These are phyloP conservation scores for Globisporangium irregulare DNA, from an alignment of 352 stramenopile genomes.

Conservation along the genomic window DNA sequence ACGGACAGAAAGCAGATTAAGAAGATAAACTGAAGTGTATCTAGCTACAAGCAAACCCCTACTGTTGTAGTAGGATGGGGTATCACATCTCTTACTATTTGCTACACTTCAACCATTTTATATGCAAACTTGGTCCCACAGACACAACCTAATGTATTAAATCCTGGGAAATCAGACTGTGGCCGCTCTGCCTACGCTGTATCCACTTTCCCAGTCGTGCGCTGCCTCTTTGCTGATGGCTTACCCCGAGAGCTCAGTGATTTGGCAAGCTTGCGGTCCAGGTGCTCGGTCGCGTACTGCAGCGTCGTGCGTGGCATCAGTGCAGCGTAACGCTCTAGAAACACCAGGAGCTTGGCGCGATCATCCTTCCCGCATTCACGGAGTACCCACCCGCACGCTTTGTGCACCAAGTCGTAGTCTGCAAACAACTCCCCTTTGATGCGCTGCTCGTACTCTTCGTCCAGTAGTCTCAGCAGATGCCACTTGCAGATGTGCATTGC, in stretches of 20 bases:
- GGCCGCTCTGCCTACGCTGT: background rate
- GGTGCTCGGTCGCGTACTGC: constrained; percentile 25
- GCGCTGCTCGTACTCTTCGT: constrained; percentile 14
- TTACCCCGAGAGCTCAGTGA: too few relatives aligned
- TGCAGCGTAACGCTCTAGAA: constrained; percentile 15
- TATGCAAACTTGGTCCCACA: background rate
- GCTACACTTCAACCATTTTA: background rate
- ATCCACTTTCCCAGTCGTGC: background rate
- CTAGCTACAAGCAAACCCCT: background rate
- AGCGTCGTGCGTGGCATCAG: constrained; percentile 18
- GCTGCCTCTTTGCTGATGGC: background rate
- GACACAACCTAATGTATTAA: background rate
- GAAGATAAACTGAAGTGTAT: background rate
- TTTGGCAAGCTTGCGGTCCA: too few relatives aligned
- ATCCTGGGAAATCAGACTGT: background rate
- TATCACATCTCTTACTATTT: background rate
- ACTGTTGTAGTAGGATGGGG: background rate
- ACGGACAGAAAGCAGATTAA: background rate
- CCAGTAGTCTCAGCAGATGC: constrained; percentile 11
- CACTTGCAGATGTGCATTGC: constrained; percentile 7
- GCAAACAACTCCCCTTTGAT: constrained; percentile 16
- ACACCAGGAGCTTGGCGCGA: background rate
- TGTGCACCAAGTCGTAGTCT: constrained; percentile 24
- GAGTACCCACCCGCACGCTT: constrained; percentile 23
- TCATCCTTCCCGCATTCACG: constrained; percentile 16